phyloP scores from a whole-genome alignment of 495 filamentous ascomycete species.

The Parathielavia appendiculata region DNA sequence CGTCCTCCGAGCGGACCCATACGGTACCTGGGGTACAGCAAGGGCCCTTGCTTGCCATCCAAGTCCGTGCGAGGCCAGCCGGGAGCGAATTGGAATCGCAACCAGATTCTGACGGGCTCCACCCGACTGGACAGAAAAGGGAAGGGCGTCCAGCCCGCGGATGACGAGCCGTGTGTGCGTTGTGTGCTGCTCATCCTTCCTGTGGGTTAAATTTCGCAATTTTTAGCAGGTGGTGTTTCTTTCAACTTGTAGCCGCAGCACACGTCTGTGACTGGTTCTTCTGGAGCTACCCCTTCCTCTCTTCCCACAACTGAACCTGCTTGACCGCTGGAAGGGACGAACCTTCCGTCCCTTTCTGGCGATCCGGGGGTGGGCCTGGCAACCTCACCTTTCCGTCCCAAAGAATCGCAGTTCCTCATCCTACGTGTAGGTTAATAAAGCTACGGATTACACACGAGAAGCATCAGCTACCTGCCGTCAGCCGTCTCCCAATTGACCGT shows the following conservation, averaged over 20 bases:
- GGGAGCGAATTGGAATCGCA: slow-evolving; percentile 23
- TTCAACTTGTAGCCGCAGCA: not conserved
- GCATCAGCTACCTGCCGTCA: too few species aligned
- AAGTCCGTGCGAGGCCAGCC: slow-evolving; percentile 23
- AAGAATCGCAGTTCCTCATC: too few species aligned
- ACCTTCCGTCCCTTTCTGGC: slow-evolving; percentile 12
- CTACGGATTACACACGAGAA: too few species aligned
- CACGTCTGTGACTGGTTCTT: not conserved
- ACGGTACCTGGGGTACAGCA: slow-evolving; percentile 27
- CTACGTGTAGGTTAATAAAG: too few species aligned
- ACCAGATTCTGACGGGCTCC: slow-evolving; percentile 28
- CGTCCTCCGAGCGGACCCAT: slow-evolving; percentile 3
- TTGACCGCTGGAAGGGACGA: slow-evolving; percentile 9
- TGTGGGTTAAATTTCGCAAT: not conserved
- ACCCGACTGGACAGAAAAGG: slow-evolving; percentile 24
- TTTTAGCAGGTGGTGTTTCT: not conserved
- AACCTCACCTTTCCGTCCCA: not conserved
- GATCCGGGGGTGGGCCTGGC: slow-evolving; percentile 2
- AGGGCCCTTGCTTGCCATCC: slow-evolving; percentile 14
- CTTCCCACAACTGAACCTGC: not conserved
- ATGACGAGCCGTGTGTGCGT: slow-evolving; percentile 16
- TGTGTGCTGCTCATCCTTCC: slow-evolving; percentile 11
- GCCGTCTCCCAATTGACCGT: too few species aligned
- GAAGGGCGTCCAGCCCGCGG: slow-evolving; percentile 11
- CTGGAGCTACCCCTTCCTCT: not conserved